Base-by-base conservation (phyloP, 352 stramenopile species). In the Globisporangium spinosum region DNA sequence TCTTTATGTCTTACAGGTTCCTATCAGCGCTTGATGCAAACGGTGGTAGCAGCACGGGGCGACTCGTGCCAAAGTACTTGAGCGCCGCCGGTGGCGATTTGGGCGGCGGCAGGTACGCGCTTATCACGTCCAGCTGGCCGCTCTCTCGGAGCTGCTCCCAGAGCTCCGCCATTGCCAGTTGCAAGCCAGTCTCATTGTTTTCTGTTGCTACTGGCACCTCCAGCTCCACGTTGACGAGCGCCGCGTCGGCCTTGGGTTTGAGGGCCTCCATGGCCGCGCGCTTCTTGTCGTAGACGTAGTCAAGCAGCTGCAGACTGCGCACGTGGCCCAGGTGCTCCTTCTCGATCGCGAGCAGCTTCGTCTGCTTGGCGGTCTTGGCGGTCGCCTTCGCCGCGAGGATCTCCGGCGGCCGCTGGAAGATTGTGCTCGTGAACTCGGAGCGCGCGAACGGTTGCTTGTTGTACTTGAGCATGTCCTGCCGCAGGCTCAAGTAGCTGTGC, bases 281-380 rank as follows among this genome's bases (percentile, higher is more conserved):
- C 43, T 81, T 77, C 43, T 82, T 84, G 63, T 93, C 83, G 62
- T 88, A 89, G 25, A 73, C 82, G 57, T 89, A 94, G 64, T 93
- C 83, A 5, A 89, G 65, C 13, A 93, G 65, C 68, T 94, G 84
- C 53, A 92, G 67, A 60, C 78, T 91, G 25, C 80, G 81, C 73
- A 90, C 85, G 62, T 91, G 84, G 17, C 89, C 77, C 6, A 81
- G 51, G 62, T 91, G 79, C 29, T 91, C 79, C 20, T 78, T 76
- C 68, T 94, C 82, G 53, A 87, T 74, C 23, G 66, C 64, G 27
- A 68, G 68, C 38, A 91, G 74, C 20, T 71, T 64, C 43, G 76
- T 76, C 51, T 91, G 79, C 13, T 54, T 55, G 8, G 32, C 13
- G 1, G 79, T 87, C 65, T 76, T 90, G 25, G 75, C 79, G 34